phyloP scores from a whole-genome alignment of 305 asterid genomes.

The Fraxinus sp. region DNA sequence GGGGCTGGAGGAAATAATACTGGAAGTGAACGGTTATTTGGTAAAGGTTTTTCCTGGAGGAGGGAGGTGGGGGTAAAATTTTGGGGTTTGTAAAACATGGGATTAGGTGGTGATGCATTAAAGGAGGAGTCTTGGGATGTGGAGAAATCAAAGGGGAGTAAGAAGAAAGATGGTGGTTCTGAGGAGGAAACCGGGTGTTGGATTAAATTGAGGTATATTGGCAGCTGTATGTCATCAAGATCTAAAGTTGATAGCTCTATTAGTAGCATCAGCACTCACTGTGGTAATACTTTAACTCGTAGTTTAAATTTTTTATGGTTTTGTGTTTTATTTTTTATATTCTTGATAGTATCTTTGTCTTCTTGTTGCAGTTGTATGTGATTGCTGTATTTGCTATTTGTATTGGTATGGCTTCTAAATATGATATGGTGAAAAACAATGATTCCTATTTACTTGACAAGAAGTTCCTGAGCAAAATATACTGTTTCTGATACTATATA shows the following conservation, averaged over 20 bases:
- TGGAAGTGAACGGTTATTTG: not conserved
- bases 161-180: slow-evolving; percentile 36
- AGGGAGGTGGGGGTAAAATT: slow-evolving; percentile 24
- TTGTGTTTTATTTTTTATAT: not conserved
- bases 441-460: not conserved
- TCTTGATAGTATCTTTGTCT: not conserved
- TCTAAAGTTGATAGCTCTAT: slow-evolving; percentile 92
- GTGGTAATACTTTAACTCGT: slow-evolving; percentile 42
- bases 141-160: slow-evolving; percentile 55
- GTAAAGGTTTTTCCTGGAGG: slow-evolving; percentile 17
- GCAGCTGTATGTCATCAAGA: slow-evolving; percentile 91
- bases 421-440: not conserved
- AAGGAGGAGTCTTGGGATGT: slow-evolving; percentile 69
- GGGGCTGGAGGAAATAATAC: slow-evolving; percentile 6
- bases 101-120: slow-evolving; percentile 60
- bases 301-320: not conserved
- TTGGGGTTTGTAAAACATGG: slow-evolving; percentile 58
- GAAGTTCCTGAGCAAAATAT: not conserved
- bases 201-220: slow-evolving; percentile 67
- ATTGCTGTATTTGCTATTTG: not conserved
- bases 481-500: not conserved
- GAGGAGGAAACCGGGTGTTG: slow-evolving; percentile 68
- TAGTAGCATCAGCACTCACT: slow-evolving; percentile 74
- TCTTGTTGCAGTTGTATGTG: not conserved
- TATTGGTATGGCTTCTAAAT: not conserved